These are phyloP conservation scores for Jacaranda mimosifolia DNA, from an alignment of 257 asterid genomes.

Conservation along the genomic window DNA sequence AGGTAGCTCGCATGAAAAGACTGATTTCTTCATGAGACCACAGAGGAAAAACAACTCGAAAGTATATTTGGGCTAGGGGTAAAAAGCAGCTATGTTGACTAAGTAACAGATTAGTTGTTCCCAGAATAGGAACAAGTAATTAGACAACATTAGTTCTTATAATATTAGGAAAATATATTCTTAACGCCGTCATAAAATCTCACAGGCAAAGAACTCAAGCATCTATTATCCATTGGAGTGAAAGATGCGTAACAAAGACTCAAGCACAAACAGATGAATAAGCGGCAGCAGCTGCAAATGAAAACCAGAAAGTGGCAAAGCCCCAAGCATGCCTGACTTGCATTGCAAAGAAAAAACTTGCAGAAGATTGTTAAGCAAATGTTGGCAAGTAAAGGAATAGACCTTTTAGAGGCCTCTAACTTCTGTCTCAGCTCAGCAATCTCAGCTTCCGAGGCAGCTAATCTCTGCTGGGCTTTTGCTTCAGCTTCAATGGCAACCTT, in stretches of 20 bases:
- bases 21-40: neutral
- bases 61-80: neutral
- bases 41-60: neutral
- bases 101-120: neutral
- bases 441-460: conserved; percentile 94
- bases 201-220: conserved; percentile 20
- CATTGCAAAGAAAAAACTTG: neutral
- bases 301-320: conserved; percentile 8
- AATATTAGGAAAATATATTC: too few species aligned
- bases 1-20: neutral
- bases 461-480: conserved; percentile 87
- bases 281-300: conserved; percentile 13
- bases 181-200: conserved; percentile 5
- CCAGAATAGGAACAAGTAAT: neutral
- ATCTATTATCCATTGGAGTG: neutral
- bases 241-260: neutral
- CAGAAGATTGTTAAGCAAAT: conserved; percentile 1
- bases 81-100: neutral
- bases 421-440: conserved; percentile 91
- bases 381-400: conserved; percentile 23
- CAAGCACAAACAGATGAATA: conserved; percentile 23
- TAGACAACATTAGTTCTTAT: neutral
- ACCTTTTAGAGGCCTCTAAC: conserved; percentile 83
- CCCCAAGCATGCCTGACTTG: conserved; percentile 14
- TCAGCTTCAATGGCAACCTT: conserved; percentile 97